Conservation (phyloP, 345 rosid genomes). For the Dipteronia sinensis region DNA sequence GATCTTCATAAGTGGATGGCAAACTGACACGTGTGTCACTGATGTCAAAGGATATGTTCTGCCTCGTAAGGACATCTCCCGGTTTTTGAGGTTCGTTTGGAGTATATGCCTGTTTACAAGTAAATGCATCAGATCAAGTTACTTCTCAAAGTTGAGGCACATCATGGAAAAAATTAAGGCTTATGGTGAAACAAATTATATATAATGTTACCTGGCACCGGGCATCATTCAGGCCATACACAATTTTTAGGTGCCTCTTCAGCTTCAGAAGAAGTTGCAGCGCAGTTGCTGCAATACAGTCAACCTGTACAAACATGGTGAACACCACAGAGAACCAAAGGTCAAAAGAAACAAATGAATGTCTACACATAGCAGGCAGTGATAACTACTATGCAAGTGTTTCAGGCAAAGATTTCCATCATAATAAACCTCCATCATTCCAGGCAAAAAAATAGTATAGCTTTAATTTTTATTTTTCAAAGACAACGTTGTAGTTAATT, state of each 20-base stretch:
- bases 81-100: slow-evolving; percentile 82
- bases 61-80: slow-evolving; percentile 75
- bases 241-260: slow-evolving; percentile 86
- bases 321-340: slow-evolving; percentile 18
- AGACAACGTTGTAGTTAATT: not conserved
- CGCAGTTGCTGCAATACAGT: slow-evolving; percentile 72
- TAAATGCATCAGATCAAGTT: not conserved
- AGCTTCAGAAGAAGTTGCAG: slow-evolving; percentile 93
- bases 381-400: not conserved
- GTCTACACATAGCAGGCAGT: not conserved
- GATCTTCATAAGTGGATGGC: slow-evolving; percentile 68
- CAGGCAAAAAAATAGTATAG: not conserved
- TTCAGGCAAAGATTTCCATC: not conserved
- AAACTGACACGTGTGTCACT: slow-evolving; percentile 50
- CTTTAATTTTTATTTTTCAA: not conserved
- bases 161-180: not conserved
- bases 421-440: not conserved
- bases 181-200: not conserved
- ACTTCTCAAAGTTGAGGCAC: not conserved
- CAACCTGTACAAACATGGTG: slow-evolving; percentile 51
- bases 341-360: not conserved
- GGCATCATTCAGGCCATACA: slow-evolving; percentile 81
- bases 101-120: slow-evolving; percentile 62
- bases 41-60: slow-evolving; percentile 70
- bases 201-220: slow-evolving; percentile 80